Percentiles rank a stretch among this genome's conserved stretches.
Conservation (phyloP, 1,284 basidiomycete species). For the Neotropicomus parvogracilis region DNA sequence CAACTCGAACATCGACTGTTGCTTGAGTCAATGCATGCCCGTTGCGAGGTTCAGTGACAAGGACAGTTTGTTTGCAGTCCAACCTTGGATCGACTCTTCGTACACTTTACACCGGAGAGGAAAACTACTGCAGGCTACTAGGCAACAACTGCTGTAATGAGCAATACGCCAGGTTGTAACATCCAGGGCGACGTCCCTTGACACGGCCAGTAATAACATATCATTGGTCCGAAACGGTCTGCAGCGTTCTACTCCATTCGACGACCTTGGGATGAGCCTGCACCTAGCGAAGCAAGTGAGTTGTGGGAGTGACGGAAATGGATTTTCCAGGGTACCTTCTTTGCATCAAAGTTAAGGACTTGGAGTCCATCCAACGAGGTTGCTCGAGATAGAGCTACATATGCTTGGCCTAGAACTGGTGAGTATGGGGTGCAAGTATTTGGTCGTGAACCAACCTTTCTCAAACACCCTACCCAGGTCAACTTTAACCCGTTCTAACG, state of each 20-base stretch:
- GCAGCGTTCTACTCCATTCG: constrained; percentile 63
- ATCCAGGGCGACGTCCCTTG: not conserved
- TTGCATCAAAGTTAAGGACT: constrained; percentile 80
- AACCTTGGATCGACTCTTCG: no score
- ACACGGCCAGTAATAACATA: not conserved
- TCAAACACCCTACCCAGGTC: constrained; percentile 83
- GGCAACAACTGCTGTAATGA: constrained; percentile 1
- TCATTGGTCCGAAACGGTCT: constrained; percentile 30
- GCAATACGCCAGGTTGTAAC: not conserved
- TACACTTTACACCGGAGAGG: not conserved
- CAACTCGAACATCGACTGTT: no score
- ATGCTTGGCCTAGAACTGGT: constrained; percentile 70
- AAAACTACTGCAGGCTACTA: constrained; percentile 3
- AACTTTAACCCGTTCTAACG: constrained; percentile 80
- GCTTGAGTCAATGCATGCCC: no score
- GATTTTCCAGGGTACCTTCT: constrained; percentile 49
- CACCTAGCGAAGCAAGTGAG: constrained; percentile 42
- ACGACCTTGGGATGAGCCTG: constrained; percentile 68
- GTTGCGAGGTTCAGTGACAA: no score
- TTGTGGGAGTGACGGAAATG: not conserved
- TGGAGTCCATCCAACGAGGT: constrained; percentile 90
- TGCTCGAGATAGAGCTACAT: constrained; percentile 94
- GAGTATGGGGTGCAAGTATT: not conserved
- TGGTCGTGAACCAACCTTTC: constrained; percentile 55
- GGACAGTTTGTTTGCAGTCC: not conserved